phyloP scores from a whole-genome alignment of 2,329 filamentous ascomycete genomes.

The Sporothrix inflata region DNA sequence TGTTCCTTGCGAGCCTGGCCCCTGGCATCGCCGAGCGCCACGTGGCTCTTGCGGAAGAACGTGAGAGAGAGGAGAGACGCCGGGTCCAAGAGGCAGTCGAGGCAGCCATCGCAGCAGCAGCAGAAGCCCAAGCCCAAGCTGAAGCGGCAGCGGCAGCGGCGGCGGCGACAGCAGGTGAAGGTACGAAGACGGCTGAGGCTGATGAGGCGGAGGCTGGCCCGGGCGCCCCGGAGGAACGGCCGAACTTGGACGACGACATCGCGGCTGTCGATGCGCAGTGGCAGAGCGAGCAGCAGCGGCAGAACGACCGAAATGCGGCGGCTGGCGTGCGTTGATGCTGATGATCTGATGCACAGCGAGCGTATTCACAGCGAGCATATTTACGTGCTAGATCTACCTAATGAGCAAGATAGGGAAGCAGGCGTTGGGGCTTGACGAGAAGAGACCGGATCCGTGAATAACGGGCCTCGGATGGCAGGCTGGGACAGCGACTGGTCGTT shows the following conservation, averaged over 20 bases:
- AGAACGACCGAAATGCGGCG: neutral
- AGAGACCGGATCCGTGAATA: no score
- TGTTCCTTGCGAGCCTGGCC: constrained; percentile 68
- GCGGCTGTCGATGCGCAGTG: constrained; percentile 14
- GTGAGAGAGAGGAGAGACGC: constrained; percentile 51
- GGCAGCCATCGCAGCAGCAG: constrained; percentile 40
- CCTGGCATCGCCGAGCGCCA: constrained; percentile 68
- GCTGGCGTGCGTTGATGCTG: neutral
- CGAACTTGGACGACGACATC: neutral
- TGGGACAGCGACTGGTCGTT: neutral
- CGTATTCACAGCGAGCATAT: neutral
- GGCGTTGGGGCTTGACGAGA: no score
- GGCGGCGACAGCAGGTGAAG: constrained; percentile 36
- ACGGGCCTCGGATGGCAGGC: neutral
- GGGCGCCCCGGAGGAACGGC: neutral
- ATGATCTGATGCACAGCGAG: neutral
- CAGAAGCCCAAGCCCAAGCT: constrained; percentile 36
- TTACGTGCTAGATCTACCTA: neutral
- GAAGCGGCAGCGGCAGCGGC: constrained; percentile 41
- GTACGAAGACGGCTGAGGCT: neutral
- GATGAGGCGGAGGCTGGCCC: neutral
- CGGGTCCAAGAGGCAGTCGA: constrained; percentile 45
- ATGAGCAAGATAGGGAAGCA: neutral
- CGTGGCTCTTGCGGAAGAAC: constrained; percentile 61
- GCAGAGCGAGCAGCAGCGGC: neutral